phyloP scores from a whole-genome alignment of 345 rosid genomes.

The Ceriops zippeliana region DNA sequence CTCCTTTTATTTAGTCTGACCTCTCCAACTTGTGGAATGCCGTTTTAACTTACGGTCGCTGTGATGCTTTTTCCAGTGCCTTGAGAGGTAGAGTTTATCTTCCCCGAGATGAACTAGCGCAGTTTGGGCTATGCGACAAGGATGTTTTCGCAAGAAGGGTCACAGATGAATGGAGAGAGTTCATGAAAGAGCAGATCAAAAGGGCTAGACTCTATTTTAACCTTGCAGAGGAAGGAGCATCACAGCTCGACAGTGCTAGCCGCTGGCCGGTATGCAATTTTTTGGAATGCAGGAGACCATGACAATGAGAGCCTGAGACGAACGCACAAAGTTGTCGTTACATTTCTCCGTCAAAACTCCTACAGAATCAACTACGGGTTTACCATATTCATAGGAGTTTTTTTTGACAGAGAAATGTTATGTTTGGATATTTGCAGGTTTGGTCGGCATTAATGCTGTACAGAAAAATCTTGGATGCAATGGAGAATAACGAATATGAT shows the following conservation, averaged over 20 bases:
- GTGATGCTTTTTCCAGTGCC: conserved; percentile 29
- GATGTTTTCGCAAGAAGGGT: conserved; percentile 50
- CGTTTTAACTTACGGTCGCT: not conserved
- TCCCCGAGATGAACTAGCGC: conserved; percentile 58
- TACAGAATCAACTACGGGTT: no score
- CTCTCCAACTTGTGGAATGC: no score
- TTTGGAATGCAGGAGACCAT: not conserved
- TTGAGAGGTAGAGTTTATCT: conserved; percentile 57
- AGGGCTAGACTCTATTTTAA: conserved; percentile 55
- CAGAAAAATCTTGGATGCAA: conserved; percentile 49
- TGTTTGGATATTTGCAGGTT: conserved; percentile 33
- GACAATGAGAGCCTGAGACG: not conserved
- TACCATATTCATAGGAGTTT: no score
- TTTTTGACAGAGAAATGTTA: not conserved
- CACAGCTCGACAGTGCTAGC: conserved; percentile 50
- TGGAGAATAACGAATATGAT: conserved; percentile 53
- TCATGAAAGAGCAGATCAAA: conserved; percentile 57
- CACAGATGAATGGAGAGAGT: conserved; percentile 46
- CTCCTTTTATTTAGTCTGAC: not conserved
- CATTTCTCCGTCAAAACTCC: no score
- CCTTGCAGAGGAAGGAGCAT: conserved; percentile 59
- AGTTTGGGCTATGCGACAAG: conserved; percentile 44
- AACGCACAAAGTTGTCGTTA: not conserved
- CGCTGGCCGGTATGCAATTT: conserved; percentile 49
- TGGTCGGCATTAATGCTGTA: conserved; percentile 56